A percentile compares a stretch with the other conserved stretches of the same genome.
These are phyloP conservation scores for Aspergillus novoparasiticus DNA, from an alignment of 2,329 filamentous ascomycete genomes.

Conservation along the genomic window DNA sequence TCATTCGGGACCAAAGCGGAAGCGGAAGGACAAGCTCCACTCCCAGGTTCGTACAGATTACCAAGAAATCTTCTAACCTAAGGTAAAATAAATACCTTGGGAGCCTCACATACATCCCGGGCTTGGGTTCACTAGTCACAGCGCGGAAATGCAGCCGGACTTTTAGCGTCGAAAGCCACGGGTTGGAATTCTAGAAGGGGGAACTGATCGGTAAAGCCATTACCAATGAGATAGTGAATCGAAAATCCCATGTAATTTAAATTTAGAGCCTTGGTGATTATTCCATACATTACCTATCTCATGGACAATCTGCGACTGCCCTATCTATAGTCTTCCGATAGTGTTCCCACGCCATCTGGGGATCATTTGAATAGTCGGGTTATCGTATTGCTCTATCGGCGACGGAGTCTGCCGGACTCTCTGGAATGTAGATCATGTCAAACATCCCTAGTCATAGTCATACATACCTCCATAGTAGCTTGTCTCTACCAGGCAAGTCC, in stretches of 20 bases:
- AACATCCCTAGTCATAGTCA: background rate
- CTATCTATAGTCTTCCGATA: background rate
- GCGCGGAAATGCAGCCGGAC: slow-evolving; percentile 12
- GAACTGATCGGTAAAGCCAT: slow-evolving; percentile 2
- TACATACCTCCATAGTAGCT: background rate
- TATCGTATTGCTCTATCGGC: background rate
- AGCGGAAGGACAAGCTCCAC: slow-evolving; percentile 2
- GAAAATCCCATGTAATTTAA: background rate
- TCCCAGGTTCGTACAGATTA: slow-evolving; percentile 3
- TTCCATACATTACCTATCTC: background rate
- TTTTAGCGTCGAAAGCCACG: slow-evolving; percentile 10
- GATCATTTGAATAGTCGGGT: background rate
- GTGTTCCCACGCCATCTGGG: background rate
- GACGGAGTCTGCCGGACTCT: background rate
- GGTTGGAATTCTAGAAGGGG: slow-evolving; percentile 10
- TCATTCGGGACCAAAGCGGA: background rate
- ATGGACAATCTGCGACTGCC: background rate
- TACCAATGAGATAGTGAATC: slow-evolving; percentile 1
- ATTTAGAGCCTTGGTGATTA: background rate
- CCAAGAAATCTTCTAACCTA: background rate
- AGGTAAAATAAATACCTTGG: background rate
- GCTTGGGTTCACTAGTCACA: slow-evolving; percentile 2
- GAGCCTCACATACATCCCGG: slow-evolving; percentile 10
- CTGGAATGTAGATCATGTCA: background rate
- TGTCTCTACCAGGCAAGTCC: background rate